Conservation (phyloP, 2,329 filamentous ascomycete genomes). For the Aspergillus fijiensis region DNA sequence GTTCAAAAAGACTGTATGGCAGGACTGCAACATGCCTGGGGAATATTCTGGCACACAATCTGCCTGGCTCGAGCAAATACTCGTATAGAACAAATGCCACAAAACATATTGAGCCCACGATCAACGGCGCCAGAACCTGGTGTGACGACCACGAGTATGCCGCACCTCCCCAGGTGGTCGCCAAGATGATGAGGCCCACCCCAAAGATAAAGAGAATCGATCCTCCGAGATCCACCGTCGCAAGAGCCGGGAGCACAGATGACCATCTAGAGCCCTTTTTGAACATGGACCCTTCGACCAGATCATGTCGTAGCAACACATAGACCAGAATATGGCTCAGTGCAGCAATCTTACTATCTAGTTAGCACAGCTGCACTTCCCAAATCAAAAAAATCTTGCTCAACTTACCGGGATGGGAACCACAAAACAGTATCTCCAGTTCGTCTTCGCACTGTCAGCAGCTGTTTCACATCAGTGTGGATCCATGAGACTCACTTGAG, state of each 20-base stretch:
- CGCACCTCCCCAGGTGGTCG: constrained; percentile 57
- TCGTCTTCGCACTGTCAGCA: constrained; percentile 43
- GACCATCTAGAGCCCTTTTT: constrained; percentile 34
- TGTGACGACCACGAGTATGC: constrained; percentile 54
- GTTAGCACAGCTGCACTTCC: constrained; percentile 26
- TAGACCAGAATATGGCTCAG: constrained; percentile 56
- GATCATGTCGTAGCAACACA: constrained; percentile 58
- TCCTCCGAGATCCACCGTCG: constrained; percentile 58
- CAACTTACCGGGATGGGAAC: constrained; percentile 48
- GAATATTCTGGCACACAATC: constrained; percentile 49
- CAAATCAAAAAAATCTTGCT: too few species aligned
- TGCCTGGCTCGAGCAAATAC: constrained; percentile 55
- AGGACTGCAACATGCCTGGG: constrained; percentile 63
- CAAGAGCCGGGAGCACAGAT: constrained; percentile 48
- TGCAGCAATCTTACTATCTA: constrained; percentile 41
- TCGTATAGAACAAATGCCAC: constrained; percentile 52
- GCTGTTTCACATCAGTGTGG: constrained; percentile 23
- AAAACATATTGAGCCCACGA: constrained; percentile 47
- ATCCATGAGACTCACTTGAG: constrained; percentile 24
- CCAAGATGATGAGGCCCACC: constrained; percentile 55
- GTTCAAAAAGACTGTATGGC: constrained; percentile 58
- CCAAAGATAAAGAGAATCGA: constrained; percentile 58
- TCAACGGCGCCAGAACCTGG: constrained; percentile 51
- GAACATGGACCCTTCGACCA: constrained; percentile 53
- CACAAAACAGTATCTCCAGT: constrained; percentile 68